phyloP scores from a whole-genome alignment of 257 asterid species.

The Solanum habrochaites region DNA sequence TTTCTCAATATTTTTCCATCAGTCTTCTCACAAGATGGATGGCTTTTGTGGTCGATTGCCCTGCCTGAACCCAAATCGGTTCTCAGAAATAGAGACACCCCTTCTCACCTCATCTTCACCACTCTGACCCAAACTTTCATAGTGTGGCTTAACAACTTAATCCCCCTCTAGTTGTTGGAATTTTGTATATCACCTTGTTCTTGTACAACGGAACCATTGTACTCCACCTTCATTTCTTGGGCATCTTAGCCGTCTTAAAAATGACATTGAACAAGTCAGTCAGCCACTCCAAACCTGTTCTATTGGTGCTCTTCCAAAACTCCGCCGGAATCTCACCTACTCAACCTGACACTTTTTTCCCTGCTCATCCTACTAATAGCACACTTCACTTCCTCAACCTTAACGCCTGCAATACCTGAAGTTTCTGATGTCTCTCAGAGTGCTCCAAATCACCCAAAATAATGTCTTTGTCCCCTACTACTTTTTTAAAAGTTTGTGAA shows the following conservation, averaged over 20 bases:
- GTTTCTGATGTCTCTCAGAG: background rate
- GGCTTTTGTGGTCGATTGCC: background rate
- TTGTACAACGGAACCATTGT: background rate
- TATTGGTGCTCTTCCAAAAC: background rate
- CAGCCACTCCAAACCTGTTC: background rate
- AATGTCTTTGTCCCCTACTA: background rate
- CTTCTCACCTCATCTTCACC: background rate
- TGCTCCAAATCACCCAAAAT: background rate
- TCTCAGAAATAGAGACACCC: background rate
- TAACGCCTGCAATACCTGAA: background rate
- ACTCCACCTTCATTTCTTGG: background rate
- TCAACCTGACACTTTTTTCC: background rate
- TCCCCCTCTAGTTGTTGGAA: background rate
- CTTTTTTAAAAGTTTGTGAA: background rate
- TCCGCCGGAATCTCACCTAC: background rate
- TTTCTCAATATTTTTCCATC: background rate
- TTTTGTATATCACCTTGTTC: background rate
- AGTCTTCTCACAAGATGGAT: background rate
- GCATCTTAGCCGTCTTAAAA: background rate
- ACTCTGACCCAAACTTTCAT: background rate
- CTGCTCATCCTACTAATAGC: background rate
- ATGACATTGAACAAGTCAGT: background rate
- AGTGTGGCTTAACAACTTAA: background rate
- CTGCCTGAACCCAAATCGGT: background rate
- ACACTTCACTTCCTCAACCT: background rate